A percentile compares a stretch with the other conserved stretches of the same genome.
Evolutionary conservation across 495 filamentous ascomycete species (phyloP).

Genomic region (Neurospora sp.): DNA sequence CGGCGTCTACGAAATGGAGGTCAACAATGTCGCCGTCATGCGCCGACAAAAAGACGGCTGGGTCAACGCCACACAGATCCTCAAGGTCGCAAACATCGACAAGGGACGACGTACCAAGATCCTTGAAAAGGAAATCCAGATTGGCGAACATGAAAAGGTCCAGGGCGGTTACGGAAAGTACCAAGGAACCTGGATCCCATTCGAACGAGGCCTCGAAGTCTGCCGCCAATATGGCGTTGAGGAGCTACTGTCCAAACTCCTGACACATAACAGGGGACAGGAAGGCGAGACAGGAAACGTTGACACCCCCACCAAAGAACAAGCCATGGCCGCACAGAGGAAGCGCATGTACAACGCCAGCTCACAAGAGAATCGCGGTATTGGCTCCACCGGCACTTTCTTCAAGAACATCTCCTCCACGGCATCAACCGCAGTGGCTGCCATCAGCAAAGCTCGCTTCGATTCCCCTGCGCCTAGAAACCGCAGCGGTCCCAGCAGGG

Average conservation of each 20-base stretch:
- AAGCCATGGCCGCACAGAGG: conserved; percentile 94
- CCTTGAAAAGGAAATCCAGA: conserved; percentile 92
- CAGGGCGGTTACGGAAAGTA: conserved; percentile 98
- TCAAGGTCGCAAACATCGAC: conserved; percentile 92
- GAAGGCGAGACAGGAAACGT: conserved; percentile 60
- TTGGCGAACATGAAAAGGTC: conserved; percentile 93
- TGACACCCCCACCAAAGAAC: conserved; percentile 96
- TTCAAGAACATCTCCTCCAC: conserved; percentile 94
- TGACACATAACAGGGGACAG: conserved; percentile 79
- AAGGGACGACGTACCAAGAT: conserved; percentile 97
- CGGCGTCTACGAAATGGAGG: conserved; percentile 94
- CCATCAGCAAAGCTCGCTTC: conserved; percentile 89
- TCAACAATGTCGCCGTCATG: conserved; percentile 87
- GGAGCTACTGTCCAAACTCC: conserved; percentile 68
- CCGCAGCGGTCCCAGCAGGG: conserved; percentile 35
- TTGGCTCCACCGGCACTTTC: conserved; percentile 69
- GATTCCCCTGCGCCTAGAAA: conserved; percentile 71
- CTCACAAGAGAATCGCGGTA: conserved; percentile 51
- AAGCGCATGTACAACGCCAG: conserved; percentile 80
- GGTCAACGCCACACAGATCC: conserved; percentile 93
- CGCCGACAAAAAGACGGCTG: conserved; percentile 82
- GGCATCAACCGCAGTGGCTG: conserved; percentile 82
- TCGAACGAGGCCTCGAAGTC: conserved; percentile 80
- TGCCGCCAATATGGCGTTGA: conserved; percentile 92
- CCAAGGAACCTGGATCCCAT: conserved; percentile 96